Evolutionary conservation across 2,329 filamentous ascomycete genomes (phyloP).

Genomic region (Cladorrhinum sp.): DNA sequence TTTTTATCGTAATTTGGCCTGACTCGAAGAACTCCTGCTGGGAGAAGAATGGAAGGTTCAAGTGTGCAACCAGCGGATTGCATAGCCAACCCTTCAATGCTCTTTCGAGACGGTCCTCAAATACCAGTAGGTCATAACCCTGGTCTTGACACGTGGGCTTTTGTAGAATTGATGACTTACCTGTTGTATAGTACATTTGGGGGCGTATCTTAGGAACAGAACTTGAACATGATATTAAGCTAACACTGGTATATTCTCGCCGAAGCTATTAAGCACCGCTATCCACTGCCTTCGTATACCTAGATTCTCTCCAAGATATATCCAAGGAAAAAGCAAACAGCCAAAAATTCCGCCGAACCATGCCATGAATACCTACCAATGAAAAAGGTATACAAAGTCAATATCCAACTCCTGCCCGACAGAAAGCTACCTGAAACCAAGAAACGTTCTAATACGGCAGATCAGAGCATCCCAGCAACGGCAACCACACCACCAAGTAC

Average conservation of each 20-base stretch:
- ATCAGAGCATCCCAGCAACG: slow-evolving; percentile 31
- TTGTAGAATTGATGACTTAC: too few species aligned
- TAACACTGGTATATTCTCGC: background rate
- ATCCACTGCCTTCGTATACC: background rate
- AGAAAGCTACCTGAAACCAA: background rate
- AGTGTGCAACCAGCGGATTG: too few species aligned
- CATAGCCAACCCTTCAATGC: too few species aligned
- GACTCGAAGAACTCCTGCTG: too few species aligned
- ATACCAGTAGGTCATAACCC: too few species aligned
- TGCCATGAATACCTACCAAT: background rate
- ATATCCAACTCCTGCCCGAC: background rate
- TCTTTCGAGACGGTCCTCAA: too few species aligned
- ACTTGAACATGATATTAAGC: too few species aligned
- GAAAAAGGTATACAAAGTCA: background rate
- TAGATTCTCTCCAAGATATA: background rate
- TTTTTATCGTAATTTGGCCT: too few species aligned
- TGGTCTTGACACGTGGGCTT: too few species aligned
- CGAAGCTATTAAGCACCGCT: background rate
- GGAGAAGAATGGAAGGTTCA: too few species aligned
- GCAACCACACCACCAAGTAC: slow-evolving; percentile 31
- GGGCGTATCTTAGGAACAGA: too few species aligned
- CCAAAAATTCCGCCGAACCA: background rate
- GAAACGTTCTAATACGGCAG: background rate
- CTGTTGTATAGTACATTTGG: too few species aligned
- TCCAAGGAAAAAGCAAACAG: background rate